phyloP scores from a whole-genome alignment of 2,329 filamentous ascomycete genomes.

The Cladosporium sp. region DNA sequence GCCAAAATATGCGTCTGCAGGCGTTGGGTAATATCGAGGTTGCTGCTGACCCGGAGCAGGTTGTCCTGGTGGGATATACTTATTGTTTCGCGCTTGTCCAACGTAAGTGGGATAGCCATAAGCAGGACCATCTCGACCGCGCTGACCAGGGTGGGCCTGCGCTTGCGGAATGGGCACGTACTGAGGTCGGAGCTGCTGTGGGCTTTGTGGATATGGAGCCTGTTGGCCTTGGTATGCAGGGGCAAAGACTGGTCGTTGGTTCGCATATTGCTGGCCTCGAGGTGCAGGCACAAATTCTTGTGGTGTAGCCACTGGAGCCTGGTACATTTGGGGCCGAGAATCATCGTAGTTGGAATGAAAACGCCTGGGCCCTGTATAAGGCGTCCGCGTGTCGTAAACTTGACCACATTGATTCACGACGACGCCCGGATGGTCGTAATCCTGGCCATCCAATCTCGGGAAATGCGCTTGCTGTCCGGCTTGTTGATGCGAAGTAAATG shows the following conservation, averaged over 20 bases:
- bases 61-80: too few species aligned
- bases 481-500: too few species aligned
- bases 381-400: neutral
- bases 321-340: neutral
- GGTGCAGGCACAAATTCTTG: neutral
- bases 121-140: too few species aligned
- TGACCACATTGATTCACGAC: neutral
- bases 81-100: too few species aligned
- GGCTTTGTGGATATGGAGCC: neutral
- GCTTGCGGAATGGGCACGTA: too few species aligned
- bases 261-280: neutral
- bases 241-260: neutral
- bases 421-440: neutral
- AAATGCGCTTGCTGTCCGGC: neutral
- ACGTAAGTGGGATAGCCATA: too few species aligned
- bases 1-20: too few species aligned
- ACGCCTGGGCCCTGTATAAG: constrained; percentile 1
- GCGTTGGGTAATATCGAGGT: too few species aligned
- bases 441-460: neutral
- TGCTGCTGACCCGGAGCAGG: too few species aligned
- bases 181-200: neutral
- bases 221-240: neutral
- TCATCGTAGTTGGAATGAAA: too few species aligned
- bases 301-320: neutral
- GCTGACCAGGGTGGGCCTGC: too few species aligned